A percentile compares a stretch with the other conserved stretches of the same genome.
Evolutionary conservation across 2,329 filamentous ascomycete genomes (phyloP).

Genomic region (Trichoderma brevicompactum): DNA sequence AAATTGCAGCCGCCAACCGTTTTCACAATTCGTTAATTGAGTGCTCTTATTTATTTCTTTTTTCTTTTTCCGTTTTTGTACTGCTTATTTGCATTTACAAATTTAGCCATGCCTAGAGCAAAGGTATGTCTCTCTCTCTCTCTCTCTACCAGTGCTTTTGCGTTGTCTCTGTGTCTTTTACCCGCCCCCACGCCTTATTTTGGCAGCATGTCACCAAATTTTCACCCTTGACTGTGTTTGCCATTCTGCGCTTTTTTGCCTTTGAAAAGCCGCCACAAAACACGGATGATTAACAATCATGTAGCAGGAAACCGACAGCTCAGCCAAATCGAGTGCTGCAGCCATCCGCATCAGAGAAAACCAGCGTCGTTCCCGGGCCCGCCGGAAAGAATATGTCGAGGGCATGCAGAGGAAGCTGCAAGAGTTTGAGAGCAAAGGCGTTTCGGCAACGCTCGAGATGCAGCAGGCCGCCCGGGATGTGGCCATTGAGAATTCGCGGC

Average conservation of each 20-base stretch:
- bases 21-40: neutral
- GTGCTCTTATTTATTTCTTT: neutral
- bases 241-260: conserved; percentile 4
- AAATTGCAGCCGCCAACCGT: too few species aligned
- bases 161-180: neutral
- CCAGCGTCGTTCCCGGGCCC: conserved; percentile 58
- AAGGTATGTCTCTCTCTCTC: conserved; percentile 32
- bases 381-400: conserved; percentile 55
- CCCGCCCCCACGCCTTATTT: conserved; percentile 14
- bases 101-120: conserved; percentile 32
- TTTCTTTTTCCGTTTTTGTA: neutral
- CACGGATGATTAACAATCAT: neutral
- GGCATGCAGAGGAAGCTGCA: conserved; percentile 52
- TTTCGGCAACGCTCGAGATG: conserved; percentile 57
- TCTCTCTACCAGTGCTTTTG: neutral
- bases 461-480: conserved; percentile 57
- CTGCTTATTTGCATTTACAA: neutral
- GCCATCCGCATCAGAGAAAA: conserved; percentile 54
- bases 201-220: conserved; percentile 26
- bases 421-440: conserved; percentile 53
- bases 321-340: conserved; percentile 39
- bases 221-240: conserved; percentile 10
- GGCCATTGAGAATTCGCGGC: conserved; percentile 51
- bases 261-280: neutral
- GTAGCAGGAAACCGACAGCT: conserved; percentile 27